Percentiles rank a stretch among this genome's conserved stretches.
Evolutionary conservation across 2,329 filamentous ascomycete species (phyloP).

Genomic region (Aureobasidium sp.): DNA sequence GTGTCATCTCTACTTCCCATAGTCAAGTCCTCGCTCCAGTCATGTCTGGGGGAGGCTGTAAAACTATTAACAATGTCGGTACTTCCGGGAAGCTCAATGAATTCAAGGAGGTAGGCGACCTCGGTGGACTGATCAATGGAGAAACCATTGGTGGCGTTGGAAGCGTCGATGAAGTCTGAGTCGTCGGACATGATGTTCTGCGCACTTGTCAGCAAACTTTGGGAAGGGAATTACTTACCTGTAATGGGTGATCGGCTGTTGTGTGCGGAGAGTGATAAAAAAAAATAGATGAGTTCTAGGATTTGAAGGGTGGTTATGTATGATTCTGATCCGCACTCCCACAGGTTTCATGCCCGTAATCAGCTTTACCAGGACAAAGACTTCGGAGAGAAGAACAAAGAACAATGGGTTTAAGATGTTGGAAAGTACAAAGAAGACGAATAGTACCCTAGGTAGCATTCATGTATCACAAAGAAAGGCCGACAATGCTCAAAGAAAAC

Average conservation of each 20-base stretch:
- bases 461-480: not conserved
- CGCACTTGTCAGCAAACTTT: not conserved
- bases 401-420: not conserved
- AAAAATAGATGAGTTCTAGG: not conserved
- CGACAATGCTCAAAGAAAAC: not conserved
- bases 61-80: too few relatives aligned
- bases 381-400: not conserved
- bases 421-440: not conserved
- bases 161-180: too few relatives aligned
- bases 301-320: not conserved
- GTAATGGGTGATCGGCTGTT: not conserved
- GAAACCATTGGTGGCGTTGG: too few relatives aligned
- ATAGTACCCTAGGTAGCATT: too few relatives aligned
- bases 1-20: too few relatives aligned
- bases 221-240: not conserved
- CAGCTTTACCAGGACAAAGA: not conserved
- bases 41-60: too few relatives aligned
- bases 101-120: too few relatives aligned
- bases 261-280: not conserved
- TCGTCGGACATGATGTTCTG: not conserved
- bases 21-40: too few relatives aligned
- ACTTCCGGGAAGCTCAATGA: too few relatives aligned
- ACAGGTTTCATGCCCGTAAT: not conserved
- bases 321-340: not conserved
- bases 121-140: too few relatives aligned